Evolutionary conservation across 768 basidiomycete species (phyloP).

Genomic region (Termitomyces sp.): DNA sequence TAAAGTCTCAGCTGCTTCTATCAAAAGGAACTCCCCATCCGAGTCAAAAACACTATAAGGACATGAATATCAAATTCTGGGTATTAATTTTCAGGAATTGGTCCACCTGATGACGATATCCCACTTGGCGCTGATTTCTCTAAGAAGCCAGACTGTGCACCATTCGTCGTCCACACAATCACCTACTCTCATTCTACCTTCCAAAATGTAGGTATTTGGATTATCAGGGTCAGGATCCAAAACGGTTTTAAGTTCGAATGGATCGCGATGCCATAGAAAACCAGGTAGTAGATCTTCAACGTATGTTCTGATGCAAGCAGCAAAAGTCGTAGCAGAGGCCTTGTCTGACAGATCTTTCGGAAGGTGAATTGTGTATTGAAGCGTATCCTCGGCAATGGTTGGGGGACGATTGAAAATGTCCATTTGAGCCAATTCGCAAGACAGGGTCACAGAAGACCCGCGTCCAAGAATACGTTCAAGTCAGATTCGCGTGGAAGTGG

Average conservation of each 20-base stretch:
- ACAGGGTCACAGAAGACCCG: neutral
- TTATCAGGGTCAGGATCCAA: constrained; percentile 33
- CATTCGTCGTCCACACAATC: constrained; percentile 99
- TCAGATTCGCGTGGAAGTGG: neutral
- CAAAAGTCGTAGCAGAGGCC: constrained; percentile 56
- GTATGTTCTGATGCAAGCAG: constrained; percentile 56
- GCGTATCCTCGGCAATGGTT: constrained; percentile 79
- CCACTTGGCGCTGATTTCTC: constrained; percentile 71
- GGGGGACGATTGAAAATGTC: constrained; percentile 73
- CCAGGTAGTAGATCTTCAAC: constrained; percentile 48
- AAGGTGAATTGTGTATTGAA: constrained; percentile 73
- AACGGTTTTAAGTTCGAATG: constrained; percentile 71
- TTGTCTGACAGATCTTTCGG: constrained; percentile 47
- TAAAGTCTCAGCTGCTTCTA: constrained; percentile 88
- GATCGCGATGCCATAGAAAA: constrained; percentile 81
- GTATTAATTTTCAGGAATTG: neutral
- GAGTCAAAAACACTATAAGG: constrained; percentile 66
- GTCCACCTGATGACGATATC: constrained; percentile 74
- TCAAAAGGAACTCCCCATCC: constrained; percentile 93
- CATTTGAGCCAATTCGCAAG: constrained; percentile 23
- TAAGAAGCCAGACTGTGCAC: constrained; percentile 87
- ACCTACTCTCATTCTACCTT: constrained; percentile 86
- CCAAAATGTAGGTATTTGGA: constrained; percentile 48
- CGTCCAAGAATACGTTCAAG: neutral
- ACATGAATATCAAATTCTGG: neutral